Conservation (phyloP, 1,139 yeast genomes). For the Arxiozyma slooffiae region DNA sequence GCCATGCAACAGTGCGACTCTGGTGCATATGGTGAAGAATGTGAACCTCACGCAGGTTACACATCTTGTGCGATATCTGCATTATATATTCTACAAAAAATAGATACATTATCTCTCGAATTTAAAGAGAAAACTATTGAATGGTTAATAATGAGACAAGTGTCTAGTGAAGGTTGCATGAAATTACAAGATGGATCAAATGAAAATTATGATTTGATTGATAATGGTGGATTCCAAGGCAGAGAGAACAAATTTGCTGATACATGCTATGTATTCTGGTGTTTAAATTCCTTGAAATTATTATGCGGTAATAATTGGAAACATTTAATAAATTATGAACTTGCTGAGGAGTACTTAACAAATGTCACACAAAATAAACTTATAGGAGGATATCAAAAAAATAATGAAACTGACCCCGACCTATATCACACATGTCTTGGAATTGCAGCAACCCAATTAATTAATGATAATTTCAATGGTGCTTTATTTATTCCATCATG, state of each 20-base stretch:
- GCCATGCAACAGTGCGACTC: conserved; percentile 38
- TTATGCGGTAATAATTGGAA: conserved; percentile 16
- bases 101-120: conserved; percentile 18
- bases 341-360: conserved; percentile 43
- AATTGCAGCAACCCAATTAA: conserved; percentile 45
- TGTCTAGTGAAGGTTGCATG: conserved; percentile 24
- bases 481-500: conserved; percentile 22
- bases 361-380: conserved; percentile 49
- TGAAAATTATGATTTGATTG: conserved; percentile 26
- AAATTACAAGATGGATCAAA: conserved; percentile 27
- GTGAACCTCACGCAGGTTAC: conserved; percentile 81
- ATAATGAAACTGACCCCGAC: conserved; percentile 55
- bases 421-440: conserved; percentile 60
- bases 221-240: conserved; percentile 80
- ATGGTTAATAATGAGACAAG: conserved; percentile 62
- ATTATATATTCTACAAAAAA: conserved; percentile 37
- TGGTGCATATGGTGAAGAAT: conserved; percentile 60
- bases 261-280: conserved; percentile 93
- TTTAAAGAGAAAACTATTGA: conserved; percentile 34
- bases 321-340: conserved; percentile 33
- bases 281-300: conserved; percentile 48
- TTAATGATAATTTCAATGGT: conserved; percentile 30
- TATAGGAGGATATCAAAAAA: conserved; percentile 79
- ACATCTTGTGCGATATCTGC: conserved; percentile 79
- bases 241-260: conserved; percentile 77